Evolutionary conservation across 805 yeast genomes (phyloP).

Genomic region (Barnettozyma salicaria): DNA sequence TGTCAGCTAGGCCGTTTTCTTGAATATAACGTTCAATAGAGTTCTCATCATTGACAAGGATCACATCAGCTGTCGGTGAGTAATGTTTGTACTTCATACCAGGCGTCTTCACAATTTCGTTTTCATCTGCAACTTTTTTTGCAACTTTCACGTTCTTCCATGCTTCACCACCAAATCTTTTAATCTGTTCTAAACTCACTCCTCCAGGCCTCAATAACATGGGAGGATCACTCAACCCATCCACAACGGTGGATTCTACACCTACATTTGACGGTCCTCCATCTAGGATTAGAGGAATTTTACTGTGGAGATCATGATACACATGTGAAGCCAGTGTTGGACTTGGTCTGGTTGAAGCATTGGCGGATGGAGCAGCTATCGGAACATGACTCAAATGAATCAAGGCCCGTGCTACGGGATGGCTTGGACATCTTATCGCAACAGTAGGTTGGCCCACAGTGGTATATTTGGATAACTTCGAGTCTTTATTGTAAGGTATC

Average conservation of each 20-base stretch:
- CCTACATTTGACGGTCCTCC: conserved; percentile 91
- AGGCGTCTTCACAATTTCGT: conserved; percentile 83
- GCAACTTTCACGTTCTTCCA: conserved; percentile 67
- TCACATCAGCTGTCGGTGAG: conserved; percentile 82
- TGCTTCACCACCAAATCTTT: conserved; percentile 51
- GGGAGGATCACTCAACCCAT: conserved; percentile 83
- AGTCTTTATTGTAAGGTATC: conserved; percentile 47
- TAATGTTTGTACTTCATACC: conserved; percentile 98
- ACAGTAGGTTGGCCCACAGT: conserved; percentile 87
- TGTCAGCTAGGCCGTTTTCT: conserved; percentile 20
- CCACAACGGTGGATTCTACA: conserved; percentile 89
- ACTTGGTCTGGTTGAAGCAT: conserved; percentile 91
- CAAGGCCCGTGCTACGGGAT: conserved; percentile 86
- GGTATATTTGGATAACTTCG: conserved; percentile 62
- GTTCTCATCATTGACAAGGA: conserved; percentile 46
- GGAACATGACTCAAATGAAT: conserved; percentile 83
- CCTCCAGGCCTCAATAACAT: conserved; percentile 94
- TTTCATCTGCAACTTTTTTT: conserved; percentile 52
- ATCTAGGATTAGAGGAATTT: conserved; percentile 79
- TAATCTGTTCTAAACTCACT: conserved; percentile 70
- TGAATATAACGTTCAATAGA: conserved; percentile 26
- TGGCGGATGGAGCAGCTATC: conserved; percentile 96
- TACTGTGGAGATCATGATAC: conserved; percentile 67
- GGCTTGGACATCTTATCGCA: conserved; percentile 84
- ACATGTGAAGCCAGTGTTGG: conserved; percentile 91